Base-by-base conservation (phyloP, 2,329 filamentous ascomycete genomes). In the Nemania serpens region DNA sequence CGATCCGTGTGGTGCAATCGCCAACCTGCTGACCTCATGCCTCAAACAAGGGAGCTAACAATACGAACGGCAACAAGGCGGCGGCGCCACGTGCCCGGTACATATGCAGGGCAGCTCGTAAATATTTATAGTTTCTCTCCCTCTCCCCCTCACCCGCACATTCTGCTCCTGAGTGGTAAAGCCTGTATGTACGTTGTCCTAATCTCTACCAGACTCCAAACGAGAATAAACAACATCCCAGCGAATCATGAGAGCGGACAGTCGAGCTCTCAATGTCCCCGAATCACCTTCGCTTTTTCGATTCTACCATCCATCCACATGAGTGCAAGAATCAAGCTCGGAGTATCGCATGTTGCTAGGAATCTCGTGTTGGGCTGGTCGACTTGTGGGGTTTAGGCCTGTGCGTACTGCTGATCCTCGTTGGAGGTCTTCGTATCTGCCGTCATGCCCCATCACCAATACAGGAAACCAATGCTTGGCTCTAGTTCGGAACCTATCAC, bases 341-440 rank as follows among this genome's bases (percentile, higher is more conserved):
- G 22, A 47, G 34, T 42, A 63, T 54, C 53, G 39, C 39, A 43
- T 54, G 41, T 15, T 48, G 41, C 52, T 42, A 54, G 17, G 53
- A 60, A 53, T 29, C 61, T 63, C 61, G 61, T 63, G 53, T 62
- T 62, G 42, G 36, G 51, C 43, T 46, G 47, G 50, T 39, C 39
- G 48, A 7, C 29, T 51, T 59, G 55, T 55, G 55, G 59, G 51
- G 50, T 50, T 61, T 50, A 9, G 54, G 54, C 45, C 37, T 58
- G 37, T 58, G 49, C 29, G 41, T 39, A 48, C 34, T 58, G 61
- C 61, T 36, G 61, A 63, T 63, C 61, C n/a, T 42, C 45, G 36
- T 57, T 63, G 58, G 57, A 61, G 61, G 33, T 5, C n/a, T 54
- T 63, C 58, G 61, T 63, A 61, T 63, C 47, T 61, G 61, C 61